These are phyloP conservation scores for Sapria himalayana DNA, from an alignment of 345 rosid species.

Conservation along the genomic window DNA sequence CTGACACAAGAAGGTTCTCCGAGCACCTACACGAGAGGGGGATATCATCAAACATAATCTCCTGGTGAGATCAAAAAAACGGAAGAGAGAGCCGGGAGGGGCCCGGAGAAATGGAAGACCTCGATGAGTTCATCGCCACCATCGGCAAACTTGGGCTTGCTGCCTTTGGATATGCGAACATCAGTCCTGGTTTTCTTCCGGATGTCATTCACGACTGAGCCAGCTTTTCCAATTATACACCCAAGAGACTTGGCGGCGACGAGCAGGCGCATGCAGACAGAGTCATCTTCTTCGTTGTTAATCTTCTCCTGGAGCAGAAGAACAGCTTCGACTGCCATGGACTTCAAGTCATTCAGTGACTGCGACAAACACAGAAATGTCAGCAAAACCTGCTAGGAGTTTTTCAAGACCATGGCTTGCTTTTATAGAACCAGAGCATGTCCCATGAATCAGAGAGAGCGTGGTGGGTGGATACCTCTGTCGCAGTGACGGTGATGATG, in stretches of 20 bases:
- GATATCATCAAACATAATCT: too few species aligned
- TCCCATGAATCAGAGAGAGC: too few species aligned
- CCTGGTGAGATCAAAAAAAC: too few species aligned
- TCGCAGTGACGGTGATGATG: slow-evolving; percentile 39
- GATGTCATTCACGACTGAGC: slow-evolving; percentile 78
- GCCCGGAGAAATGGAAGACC: slow-evolving; percentile 36
- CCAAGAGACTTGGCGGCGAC: slow-evolving; percentile 83
- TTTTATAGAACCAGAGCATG: too few species aligned
- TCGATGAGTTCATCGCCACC: slow-evolving; percentile 62
- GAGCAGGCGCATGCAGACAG: slow-evolving; percentile 43
- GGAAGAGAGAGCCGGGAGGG: too few species aligned
- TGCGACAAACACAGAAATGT: slow-evolving; percentile 10
- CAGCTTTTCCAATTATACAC: slow-evolving; percentile 82
- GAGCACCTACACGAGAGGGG: slow-evolving; percentile 20
- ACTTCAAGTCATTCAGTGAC: slow-evolving; percentile 81
- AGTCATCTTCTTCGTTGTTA: slow-evolving; percentile 52
- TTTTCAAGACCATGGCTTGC: too few species aligned
- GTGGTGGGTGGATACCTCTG: slow-evolving; percentile 25
- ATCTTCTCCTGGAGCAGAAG: slow-evolving; percentile 74
- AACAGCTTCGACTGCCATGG: slow-evolving; percentile 88
- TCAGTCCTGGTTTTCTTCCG: slow-evolving; percentile 71
- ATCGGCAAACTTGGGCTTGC: slow-evolving; percentile 51
- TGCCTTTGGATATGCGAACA: slow-evolving; percentile 59
- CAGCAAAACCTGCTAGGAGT: too few species aligned
- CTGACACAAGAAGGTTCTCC: slow-evolving; percentile 61